Evolutionary conservation across 2,329 filamentous ascomycete species (phyloP).

Genomic region (Verticillium albo-atrum): DNA sequence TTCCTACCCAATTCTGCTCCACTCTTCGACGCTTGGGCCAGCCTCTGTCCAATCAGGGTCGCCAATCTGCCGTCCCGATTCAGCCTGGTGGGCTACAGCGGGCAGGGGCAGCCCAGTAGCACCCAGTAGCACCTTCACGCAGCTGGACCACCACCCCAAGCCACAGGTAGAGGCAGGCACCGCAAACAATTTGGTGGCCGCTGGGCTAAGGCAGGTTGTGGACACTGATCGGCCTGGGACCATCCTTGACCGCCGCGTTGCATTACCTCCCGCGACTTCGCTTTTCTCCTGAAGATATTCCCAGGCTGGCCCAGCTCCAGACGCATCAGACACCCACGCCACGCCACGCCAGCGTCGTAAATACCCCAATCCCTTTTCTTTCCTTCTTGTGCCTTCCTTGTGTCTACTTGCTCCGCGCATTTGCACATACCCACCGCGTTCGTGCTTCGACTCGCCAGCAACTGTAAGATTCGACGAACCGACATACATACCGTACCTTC

Average conservation of each 20-base stretch:
- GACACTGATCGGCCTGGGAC: not conserved
- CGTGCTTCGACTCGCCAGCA: not conserved
- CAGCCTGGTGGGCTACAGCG: not conserved
- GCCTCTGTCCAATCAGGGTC: not conserved
- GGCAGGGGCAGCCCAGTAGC: not conserved
- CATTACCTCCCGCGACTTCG: not conserved
- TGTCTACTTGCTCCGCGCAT: not conserved
- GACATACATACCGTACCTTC: not conserved
- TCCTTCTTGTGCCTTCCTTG: not conserved
- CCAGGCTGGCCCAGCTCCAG: not conserved
- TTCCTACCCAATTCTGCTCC: not conserved
- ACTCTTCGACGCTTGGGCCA: not conserved
- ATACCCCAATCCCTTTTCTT: not conserved
- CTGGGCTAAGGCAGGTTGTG: not conserved
- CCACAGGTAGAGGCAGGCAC: not conserved
- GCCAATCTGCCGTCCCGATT: not conserved
- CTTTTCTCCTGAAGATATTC: not conserved
- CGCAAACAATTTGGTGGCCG: not conserved
- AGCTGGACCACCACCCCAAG: not conserved
- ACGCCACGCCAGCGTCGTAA: not conserved
- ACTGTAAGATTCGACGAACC: not conserved
- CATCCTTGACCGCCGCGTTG: not conserved
- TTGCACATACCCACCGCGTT: not conserved
- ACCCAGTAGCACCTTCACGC: not conserved
- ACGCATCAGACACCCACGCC: not conserved